Conservation (phyloP, 169 alveolate species). For the Plasmodium coatneyi region DNA sequence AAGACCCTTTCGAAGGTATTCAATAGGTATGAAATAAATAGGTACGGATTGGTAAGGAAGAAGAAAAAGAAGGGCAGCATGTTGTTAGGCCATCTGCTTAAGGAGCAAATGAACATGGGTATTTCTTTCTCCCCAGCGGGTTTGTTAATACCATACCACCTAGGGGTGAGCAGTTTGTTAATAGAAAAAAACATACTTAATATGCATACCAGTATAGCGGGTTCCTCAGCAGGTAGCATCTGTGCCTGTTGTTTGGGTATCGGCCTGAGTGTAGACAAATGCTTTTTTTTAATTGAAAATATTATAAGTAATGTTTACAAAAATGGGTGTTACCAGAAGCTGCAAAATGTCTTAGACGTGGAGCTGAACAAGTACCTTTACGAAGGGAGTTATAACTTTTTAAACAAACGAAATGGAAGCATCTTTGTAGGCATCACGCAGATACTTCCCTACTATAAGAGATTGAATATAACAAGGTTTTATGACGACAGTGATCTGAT, state of each 20-base stretch:
- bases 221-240: constrained; percentile 83
- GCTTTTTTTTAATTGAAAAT: constrained; percentile 73
- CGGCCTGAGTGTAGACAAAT: constrained; percentile 46
- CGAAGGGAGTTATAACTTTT: constrained; percentile 68
- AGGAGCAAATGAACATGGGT: constrained; percentile 70
- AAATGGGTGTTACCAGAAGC: constrained; percentile 69
- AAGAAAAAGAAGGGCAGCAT: constrained; percentile 3
- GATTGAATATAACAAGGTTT: constrained; percentile 66
- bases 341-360: constrained; percentile 68
- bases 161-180: constrained; percentile 79
- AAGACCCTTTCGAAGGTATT: constrained; percentile 31
- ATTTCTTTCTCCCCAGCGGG: constrained; percentile 85
- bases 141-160: constrained; percentile 80
- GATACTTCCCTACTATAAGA: constrained; percentile 52
- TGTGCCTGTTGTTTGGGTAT: constrained; percentile 74
- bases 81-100: not conserved
- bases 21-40: not conserved
- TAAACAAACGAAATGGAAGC: constrained; percentile 78
- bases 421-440: constrained; percentile 71
- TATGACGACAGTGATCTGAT: constrained; percentile 74
- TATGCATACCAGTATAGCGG: constrained; percentile 79
- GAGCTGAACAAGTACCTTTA: constrained; percentile 33
- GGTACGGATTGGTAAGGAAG: not conserved
- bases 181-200: constrained; percentile 79
- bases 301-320: constrained; percentile 66